Base-by-base conservation (phyloP, 306 rosid genomes). In the Spatholobus suberectus region DNA sequence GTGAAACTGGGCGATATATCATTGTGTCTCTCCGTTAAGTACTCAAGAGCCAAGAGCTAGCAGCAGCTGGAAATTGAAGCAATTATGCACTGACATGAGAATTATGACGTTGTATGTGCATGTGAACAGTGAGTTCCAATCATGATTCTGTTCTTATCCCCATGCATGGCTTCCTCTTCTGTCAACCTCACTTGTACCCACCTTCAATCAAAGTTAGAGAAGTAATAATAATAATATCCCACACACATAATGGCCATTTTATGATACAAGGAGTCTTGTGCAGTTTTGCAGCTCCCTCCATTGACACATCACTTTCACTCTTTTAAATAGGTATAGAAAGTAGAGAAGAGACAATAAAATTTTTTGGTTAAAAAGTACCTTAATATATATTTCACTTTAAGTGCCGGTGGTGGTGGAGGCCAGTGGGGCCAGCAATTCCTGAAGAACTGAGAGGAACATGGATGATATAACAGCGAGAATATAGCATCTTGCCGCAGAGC, bases 81-180 rank as follows among this genome's bases (percentile, higher is more conserved):
- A 23, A 37, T 29, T 61, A 41, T 75, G 57, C 35, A 79, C 15
- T 49, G 73, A 59, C 44, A 73, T 49, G 76, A 63, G 70, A 62
- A 41, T 29, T 18, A 77, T 89, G 92, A 89, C 90, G 58, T 52
- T 27, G 80, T 75, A 71, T 51, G 57, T 6, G 54, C 18, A 68
- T 52, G 84, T 65, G 86, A 89, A 91, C 91, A 91, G 93, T 91
- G 86, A 86, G 90, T 85, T 85, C 86, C 91, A 83, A 89, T 91
- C 84, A 86, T 91, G 86, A 61, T 61, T 79, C 78, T 85, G 79
- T 86, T 35, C 29, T 47, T 59, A 86, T 80, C 65, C 71, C 83
- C 82, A 87, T 89, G 87, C 88, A 84, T 46, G 41, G 70, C 83
- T 85, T 41, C 83, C 74, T 81, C 86, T 62, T 65, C 17, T 68